phyloP scores from a whole-genome alignment of 768 basidiomycete genomes.

The Termitomyces sp. region DNA sequence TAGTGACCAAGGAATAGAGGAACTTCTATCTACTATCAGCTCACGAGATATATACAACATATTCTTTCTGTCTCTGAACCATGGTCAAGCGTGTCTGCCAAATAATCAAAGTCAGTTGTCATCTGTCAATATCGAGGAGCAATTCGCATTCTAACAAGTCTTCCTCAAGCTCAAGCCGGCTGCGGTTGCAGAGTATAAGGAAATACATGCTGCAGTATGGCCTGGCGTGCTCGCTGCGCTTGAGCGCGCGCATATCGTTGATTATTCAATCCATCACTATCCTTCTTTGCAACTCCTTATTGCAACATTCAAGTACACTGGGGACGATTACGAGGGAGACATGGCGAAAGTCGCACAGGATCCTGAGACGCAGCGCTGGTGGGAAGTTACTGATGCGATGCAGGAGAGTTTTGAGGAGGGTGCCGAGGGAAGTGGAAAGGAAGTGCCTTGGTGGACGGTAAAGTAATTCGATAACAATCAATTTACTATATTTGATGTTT shows the following conservation, averaged over 20 bases:
- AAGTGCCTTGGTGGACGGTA: conserved; percentile 69
- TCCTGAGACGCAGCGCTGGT: conserved; percentile 70
- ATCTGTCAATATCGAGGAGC: neutral
- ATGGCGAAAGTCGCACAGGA: conserved; percentile 62
- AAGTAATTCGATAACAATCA: conserved; percentile 12
- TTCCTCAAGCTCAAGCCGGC: conserved; percentile 48
- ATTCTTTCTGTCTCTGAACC: neutral
- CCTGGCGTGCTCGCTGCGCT: conserved; percentile 62
- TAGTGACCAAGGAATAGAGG: neutral
- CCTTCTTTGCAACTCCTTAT: conserved; percentile 60
- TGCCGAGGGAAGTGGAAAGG: conserved; percentile 62
- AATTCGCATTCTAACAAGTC: conserved; percentile 2
- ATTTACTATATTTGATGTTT: neutral
- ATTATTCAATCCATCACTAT: conserved; percentile 75
- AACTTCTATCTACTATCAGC: neutral
- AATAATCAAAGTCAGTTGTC: conserved; percentile 52
- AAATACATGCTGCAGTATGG: conserved; percentile 62
- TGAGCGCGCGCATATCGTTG: conserved; percentile 54
- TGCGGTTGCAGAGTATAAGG: conserved; percentile 44
- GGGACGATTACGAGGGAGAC: conserved; percentile 56
- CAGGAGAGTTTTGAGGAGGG: conserved; percentile 71
- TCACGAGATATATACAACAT: neutral
- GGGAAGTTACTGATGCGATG: conserved; percentile 72
- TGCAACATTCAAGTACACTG: conserved; percentile 75
- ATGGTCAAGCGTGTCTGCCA: conserved; percentile 62